Base-by-base conservation (phyloP, 2,329 filamentous ascomycete species). In the Phoma sp. region DNA sequence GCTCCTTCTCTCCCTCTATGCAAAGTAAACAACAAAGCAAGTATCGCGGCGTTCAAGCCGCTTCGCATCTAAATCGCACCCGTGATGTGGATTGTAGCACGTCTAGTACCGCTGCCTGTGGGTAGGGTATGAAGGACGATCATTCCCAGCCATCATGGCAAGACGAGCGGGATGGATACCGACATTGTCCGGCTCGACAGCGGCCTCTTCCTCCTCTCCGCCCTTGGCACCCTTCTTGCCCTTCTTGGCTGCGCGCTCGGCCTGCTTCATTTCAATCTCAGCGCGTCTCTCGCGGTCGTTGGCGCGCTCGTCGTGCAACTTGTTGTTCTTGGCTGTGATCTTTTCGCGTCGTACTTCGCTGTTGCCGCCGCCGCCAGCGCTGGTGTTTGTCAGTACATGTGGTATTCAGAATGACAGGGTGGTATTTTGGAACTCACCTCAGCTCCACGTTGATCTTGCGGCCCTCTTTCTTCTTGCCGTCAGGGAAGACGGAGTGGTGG, bases 401-500 rank as follows among this genome's bases (percentile, higher is more conserved):
- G 13, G 17, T 10, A 10, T 3, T 5, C 9, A 32, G 4, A 7
- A 43, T 40, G 13, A 24, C 24, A 19, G 38, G 38, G 17, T 19
- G 25, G 36, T 44, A 32, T 43, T 25, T 32, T 10, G 7, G 15
- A 47, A 17, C 87, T 76, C 76, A 92, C 84, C 92, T 96, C 63
- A 98, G 78, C 78, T 97, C 94, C 24, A 97, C 90, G 72, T 96
- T 97, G 69, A 98, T 96, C 77, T 88, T 90, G 66, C 94, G 82
- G 46, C 87, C 78, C 15, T 60, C 81, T 79, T 76, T 87, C 81
- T 72, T 80, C 67, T 78, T 79, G 33, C 79, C 79, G 48, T 84
- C 82, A 55, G 85, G 79, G 72, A 97, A 96, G 61, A 83, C 83
- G 56, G 86, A 89, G 78, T 97, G 93, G 78, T 98, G 93, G 78